A percentile compares a stretch with the other conserved stretches of the same genome.
These are phyloP conservation scores for Russula ochroleuca DNA, from an alignment of 768 basidiomycete genomes.

Conservation along the genomic window DNA sequence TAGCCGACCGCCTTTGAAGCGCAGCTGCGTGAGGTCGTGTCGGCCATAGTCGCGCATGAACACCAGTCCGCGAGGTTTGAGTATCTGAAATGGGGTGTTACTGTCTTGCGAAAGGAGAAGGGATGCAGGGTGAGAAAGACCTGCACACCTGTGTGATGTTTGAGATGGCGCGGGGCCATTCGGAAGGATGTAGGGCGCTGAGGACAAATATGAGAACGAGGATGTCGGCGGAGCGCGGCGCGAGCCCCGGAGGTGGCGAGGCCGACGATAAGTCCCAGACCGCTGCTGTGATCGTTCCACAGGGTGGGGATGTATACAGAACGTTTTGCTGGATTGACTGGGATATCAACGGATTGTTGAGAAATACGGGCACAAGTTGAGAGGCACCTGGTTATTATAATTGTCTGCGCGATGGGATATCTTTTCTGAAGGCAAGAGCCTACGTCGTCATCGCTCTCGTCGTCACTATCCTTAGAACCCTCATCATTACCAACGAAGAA, in stretches of 20 bases:
- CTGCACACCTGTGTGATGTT: conserved; percentile 68
- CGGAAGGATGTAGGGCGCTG: conserved; percentile 87
- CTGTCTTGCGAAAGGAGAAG: background rate
- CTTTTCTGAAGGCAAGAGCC: conserved; percentile 22
- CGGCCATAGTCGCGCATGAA: conserved; percentile 93
- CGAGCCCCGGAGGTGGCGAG: conserved; percentile 57
- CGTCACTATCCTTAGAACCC: conserved; percentile 65
- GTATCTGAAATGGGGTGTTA: conserved; percentile 49
- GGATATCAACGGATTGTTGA: background rate
- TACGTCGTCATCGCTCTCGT: conserved; percentile 57
- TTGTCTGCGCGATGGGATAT: conserved; percentile 36
- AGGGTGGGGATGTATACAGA: conserved; percentile 60
- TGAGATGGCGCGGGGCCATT: conserved; percentile 79
- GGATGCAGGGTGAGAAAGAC: conserved; percentile 6
- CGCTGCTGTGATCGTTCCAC: conserved; percentile 68
- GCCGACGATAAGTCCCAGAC: conserved; percentile 88
- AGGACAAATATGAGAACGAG: conserved; percentile 91
- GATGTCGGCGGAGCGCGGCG: conserved; percentile 74
- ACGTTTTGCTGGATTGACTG: conserved; percentile 52
- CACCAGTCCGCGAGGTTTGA: conserved; percentile 84
- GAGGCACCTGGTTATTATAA: conserved; percentile 61
- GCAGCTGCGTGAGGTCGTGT: conserved; percentile 88
- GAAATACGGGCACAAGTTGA: background rate
- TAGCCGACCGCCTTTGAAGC: conserved; percentile 84
- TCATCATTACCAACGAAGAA: conserved; percentile 94